These are phyloP conservation scores for Spirogloea muscicola DNA, from an alignment of 139 green algal genomes.

Conservation along the genomic window DNA sequence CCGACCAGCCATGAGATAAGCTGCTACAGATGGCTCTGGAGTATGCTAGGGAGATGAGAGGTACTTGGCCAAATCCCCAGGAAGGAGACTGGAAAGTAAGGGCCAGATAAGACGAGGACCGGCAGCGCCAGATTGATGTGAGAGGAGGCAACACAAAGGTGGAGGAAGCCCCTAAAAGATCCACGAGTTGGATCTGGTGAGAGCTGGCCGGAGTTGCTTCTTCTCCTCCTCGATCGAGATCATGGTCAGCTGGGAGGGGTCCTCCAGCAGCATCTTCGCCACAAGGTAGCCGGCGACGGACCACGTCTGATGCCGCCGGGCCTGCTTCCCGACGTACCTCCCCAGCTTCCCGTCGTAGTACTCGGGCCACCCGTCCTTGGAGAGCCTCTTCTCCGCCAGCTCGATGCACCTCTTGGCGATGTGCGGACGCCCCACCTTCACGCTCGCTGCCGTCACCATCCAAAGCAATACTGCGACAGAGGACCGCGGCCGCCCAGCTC, in stretches of 20 bases:
- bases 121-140: too few relatives aligned
- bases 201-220: constrained; percentile 17
- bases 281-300: constrained; percentile 42
- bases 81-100: too few relatives aligned
- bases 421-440: constrained; percentile 39
- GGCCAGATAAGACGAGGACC: too few relatives aligned
- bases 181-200: constrained; percentile 29
- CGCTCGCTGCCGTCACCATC: constrained; percentile 36
- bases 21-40: too few relatives aligned
- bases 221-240: constrained; percentile 39
- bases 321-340: constrained; percentile 41
- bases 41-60: too few relatives aligned
- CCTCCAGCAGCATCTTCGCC: constrained; percentile 50
- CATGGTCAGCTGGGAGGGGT: constrained; percentile 34
- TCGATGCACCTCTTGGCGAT: constrained; percentile 29
- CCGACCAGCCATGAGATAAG: too few relatives aligned
- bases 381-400: constrained; percentile 24
- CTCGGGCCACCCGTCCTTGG: constrained; percentile 39
- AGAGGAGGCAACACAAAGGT: too few relatives aligned
- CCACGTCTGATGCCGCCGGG: constrained; percentile 44
- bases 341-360: constrained; percentile 50
- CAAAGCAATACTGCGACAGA: constrained; percentile 46
- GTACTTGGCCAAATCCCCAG: too few relatives aligned
- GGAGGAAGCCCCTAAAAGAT: too few relatives aligned
- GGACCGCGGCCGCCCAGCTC: too few relatives aligned